Evolutionary conservation across 2,329 filamentous ascomycete species (phyloP).

Genomic region (Paradendryphiella salina): DNA sequence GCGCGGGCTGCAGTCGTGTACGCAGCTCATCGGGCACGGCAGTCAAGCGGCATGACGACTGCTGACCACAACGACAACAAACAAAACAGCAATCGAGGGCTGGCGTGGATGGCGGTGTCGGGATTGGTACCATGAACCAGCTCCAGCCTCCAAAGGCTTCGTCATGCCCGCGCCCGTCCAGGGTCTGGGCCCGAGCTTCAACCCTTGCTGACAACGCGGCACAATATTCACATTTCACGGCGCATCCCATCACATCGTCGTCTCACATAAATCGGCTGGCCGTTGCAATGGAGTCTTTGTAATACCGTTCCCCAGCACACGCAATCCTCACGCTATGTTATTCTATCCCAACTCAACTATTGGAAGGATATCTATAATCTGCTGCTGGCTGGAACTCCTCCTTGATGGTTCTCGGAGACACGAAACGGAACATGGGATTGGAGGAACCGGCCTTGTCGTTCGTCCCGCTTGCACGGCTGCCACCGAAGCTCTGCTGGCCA

Average conservation of each 20-base stretch:
- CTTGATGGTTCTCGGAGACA: conserved; percentile 58
- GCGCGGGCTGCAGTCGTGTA: conserved; percentile 32
- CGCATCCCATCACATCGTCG: too few species aligned
- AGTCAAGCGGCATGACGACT: conserved; percentile 36
- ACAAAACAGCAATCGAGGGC: conserved; percentile 6
- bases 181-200: conserved; percentile 8
- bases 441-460: conserved; percentile 60
- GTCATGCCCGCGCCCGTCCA: conserved; percentile 10
- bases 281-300: too few species aligned
- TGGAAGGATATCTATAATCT: conserved; percentile 54
- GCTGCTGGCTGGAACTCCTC: conserved; percentile 55
- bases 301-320: too few species aligned
- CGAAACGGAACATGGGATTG: conserved; percentile 56
- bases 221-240: too few species aligned
- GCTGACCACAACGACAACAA: conserved; percentile 15
- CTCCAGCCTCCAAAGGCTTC: conserved; percentile 9
- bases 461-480: conserved; percentile 53
- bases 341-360: too few species aligned
- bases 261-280: too few species aligned
- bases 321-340: too few species aligned
- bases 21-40: conserved; percentile 40
- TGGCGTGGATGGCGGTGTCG: conserved; percentile 2
- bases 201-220: conserved; percentile 34
- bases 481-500: too few species aligned
- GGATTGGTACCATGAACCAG: background rate